Conservation (phyloP, 164 flowering plant species). For the Aristolochia fimbriata region DNA sequence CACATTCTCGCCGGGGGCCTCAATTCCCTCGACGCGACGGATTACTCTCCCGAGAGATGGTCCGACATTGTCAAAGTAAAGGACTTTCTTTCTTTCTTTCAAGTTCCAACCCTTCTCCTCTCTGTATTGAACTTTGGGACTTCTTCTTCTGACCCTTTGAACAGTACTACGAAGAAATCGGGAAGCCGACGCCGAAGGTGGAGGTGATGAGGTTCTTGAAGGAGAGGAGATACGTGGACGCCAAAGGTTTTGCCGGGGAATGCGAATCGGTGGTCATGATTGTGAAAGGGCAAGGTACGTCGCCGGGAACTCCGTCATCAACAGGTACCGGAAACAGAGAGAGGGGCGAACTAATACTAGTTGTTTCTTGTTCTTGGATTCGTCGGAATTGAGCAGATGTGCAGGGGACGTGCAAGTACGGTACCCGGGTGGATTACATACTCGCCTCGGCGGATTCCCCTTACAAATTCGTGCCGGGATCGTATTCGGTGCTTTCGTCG, state of each 20-base stretch:
- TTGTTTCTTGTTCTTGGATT: background rate
- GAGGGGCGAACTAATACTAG: too few species aligned
- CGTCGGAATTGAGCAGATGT: conserved; percentile 49
- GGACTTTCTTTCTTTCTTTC: conserved; percentile 1
- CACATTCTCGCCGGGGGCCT: conserved; percentile 90
- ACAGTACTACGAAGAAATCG: conserved; percentile 90
- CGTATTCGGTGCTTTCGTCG: conserved; percentile 80
- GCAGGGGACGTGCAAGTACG: conserved; percentile 97
- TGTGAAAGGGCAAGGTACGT: conserved; percentile 99
- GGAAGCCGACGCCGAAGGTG: conserved; percentile 81
- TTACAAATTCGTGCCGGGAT: conserved; percentile 74
- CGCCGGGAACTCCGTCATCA: background rate
- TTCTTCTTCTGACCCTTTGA: too few species aligned
- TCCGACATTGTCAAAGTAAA: conserved; percentile 76
- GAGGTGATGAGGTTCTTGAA: conserved; percentile 80
- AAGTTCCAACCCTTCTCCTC: too few species aligned
- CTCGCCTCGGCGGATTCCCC: conserved; percentile 59
- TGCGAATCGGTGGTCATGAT: conserved; percentile 87
- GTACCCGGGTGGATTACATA: conserved; percentile 88
- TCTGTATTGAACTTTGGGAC: background rate
- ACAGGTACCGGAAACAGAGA: too few species aligned
- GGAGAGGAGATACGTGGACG: conserved; percentile 63
- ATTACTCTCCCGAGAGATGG: conserved; percentile 88
- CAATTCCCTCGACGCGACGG: conserved; percentile 82
- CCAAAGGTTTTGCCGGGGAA: conserved; percentile 84